Conservation (phyloP, 2,329 filamentous ascomycete species). For the Coniochaeta hoffmannii region DNA sequence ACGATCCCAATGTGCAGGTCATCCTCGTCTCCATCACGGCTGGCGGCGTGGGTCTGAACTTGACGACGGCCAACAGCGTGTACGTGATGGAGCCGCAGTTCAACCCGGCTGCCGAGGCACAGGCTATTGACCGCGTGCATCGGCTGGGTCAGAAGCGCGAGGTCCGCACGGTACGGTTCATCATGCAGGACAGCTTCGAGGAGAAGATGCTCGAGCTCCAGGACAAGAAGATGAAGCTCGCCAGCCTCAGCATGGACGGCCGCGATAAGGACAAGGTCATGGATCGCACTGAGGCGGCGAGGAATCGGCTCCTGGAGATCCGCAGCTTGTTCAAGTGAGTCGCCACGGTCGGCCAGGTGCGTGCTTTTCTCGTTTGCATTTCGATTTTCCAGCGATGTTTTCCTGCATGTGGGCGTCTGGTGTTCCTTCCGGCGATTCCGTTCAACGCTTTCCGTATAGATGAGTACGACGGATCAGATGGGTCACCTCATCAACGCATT, state of each 20-base stretch:
- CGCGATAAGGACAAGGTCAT: slow-evolving; percentile 40
- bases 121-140: slow-evolving; percentile 90
- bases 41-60: slow-evolving; percentile 83
- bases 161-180: slow-evolving; percentile 79
- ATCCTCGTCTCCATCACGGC: slow-evolving; percentile 91
- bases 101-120: slow-evolving; percentile 90
- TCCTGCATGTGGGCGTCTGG: neutral
- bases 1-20: slow-evolving; percentile 63
- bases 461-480: neutral
- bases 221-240: slow-evolving; percentile 86
- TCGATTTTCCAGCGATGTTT: neutral
- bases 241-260: slow-evolving; percentile 75
- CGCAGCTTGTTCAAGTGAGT: slow-evolving; percentile 41
- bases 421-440: neutral
- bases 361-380: neutral
- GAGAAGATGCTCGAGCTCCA: slow-evolving; percentile 88
- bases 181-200: slow-evolving; percentile 88
- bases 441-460: neutral
- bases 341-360: neutral
- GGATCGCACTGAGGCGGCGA: slow-evolving; percentile 38
- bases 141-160: slow-evolving; percentile 83
- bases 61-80: slow-evolving; percentile 77
- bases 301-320: slow-evolving; percentile 38
- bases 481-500: slow-evolving; percentile 1
- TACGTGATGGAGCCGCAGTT: slow-evolving; percentile 99